Conservation (phyloP, 2,329 filamentous ascomycete species). For the Arthrobotrys pseudoclavata region DNA sequence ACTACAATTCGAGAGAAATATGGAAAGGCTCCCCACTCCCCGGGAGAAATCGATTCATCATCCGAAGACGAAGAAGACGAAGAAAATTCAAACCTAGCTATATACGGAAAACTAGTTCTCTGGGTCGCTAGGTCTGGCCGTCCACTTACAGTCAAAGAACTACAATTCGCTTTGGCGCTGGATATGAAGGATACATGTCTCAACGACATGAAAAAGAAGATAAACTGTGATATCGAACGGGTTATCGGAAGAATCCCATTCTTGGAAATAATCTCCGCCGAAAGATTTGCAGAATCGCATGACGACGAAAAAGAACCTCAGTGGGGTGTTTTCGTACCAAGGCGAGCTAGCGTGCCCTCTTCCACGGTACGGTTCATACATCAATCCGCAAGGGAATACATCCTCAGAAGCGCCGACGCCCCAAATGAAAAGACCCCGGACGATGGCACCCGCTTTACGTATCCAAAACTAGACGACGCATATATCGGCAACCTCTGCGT, state of each 20-base stretch:
- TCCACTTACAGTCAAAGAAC: conserved; percentile 27
- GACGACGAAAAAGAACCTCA: neutral
- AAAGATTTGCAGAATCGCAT: neutral
- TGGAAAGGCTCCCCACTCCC: neutral
- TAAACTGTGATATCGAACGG: conserved; percentile 15
- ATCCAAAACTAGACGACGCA: conserved; percentile 18
- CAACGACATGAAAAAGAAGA: neutral
- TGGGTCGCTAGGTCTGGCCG: conserved; percentile 24
- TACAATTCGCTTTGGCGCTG: conserved; percentile 35
- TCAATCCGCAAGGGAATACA: conserved; percentile 37
- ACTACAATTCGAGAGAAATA: conserved; percentile 30
- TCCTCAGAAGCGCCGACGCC: conserved; percentile 26
- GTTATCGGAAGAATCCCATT: conserved; percentile 32
- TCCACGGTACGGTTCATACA: conserved; percentile 40
- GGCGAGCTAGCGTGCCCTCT: conserved; percentile 3
- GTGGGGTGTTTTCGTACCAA: neutral
- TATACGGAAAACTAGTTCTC: conserved; percentile 18
- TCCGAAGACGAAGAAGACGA: conserved; percentile 21
- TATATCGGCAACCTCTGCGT: conserved; percentile 36
- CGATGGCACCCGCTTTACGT: conserved; percentile 6
- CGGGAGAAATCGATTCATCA: neutral
- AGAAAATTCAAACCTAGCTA: conserved; percentile 16
- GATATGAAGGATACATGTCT: conserved; percentile 30
- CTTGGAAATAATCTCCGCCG: conserved; percentile 22
- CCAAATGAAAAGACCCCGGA: neutral